Percentiles rank a stretch among this genome's conserved stretches.
phyloP scores from a whole-genome alignment of 2,329 filamentous ascomycete species.

The Biscogniauxia mediterranea region DNA sequence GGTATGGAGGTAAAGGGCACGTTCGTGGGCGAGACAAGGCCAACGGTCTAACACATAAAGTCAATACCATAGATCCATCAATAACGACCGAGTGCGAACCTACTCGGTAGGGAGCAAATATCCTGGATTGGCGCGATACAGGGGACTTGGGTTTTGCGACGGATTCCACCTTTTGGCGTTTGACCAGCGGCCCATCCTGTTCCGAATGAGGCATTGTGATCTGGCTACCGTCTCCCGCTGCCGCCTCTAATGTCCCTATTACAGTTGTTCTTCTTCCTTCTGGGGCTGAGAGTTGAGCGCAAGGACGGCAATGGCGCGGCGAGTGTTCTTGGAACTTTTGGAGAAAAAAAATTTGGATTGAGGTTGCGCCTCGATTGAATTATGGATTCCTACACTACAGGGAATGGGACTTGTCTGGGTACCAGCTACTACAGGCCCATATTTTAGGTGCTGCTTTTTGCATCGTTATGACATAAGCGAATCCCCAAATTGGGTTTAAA shows the following conservation, averaged over 20 bases:
- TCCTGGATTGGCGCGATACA: conserved; percentile 61
- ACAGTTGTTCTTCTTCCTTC: neutral
- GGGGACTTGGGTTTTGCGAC: conserved; percentile 37
- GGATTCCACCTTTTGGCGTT: conserved; percentile 69
- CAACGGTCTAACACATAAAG: conserved; percentile 66
- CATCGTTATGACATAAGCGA: too few species aligned
- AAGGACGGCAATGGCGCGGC: neutral
- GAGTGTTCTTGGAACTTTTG: neutral
- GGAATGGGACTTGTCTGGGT: neutral
- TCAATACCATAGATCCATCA: conserved; percentile 4
- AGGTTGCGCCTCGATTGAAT: neutral
- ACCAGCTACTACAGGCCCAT: too few species aligned
- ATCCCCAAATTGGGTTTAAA: too few species aligned
- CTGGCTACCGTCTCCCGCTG: neutral
- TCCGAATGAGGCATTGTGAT: conserved; percentile 56
- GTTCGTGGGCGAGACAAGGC: conserved; percentile 83
- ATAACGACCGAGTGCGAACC: conserved; percentile 6
- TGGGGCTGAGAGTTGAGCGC: too few species aligned
- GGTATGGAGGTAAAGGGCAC: conserved; percentile 90
- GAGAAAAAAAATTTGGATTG: too few species aligned
- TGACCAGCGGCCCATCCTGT: conserved; percentile 62
- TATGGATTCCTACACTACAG: neutral
- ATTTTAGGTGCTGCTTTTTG: too few species aligned
- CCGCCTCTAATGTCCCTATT: neutral
- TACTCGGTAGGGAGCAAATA: conserved; percentile 94